These are phyloP conservation scores for Aspergillus pseudonomiae DNA, from an alignment of 2,329 filamentous ascomycete genomes.

Conservation along the genomic window DNA sequence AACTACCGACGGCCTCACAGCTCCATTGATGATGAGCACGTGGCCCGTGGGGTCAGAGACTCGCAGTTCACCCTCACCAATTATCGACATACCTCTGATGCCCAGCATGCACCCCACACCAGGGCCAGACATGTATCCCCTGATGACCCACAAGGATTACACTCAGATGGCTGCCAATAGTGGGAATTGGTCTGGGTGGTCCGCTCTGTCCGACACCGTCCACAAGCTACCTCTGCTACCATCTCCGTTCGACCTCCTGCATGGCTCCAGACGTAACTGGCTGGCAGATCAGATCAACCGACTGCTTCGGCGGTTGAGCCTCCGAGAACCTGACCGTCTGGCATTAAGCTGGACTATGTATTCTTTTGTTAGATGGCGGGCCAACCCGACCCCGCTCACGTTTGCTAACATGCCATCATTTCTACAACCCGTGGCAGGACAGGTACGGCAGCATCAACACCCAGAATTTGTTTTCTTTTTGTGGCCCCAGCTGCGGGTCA, in stretches of 20 bases:
- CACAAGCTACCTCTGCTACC: not conserved
- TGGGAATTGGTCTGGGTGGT: not conserved
- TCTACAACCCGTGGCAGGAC: not conserved
- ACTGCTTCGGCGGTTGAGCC: not conserved
- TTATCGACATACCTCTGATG: not conserved
- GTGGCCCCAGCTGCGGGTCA: constrained; percentile 7
- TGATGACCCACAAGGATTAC: not conserved
- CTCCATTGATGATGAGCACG: not conserved
- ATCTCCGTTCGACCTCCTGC: constrained; percentile 6
- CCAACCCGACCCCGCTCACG: not conserved
- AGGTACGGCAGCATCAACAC: not conserved
- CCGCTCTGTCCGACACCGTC: not conserved
- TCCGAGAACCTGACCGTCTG: constrained; percentile 12
- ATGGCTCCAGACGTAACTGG: constrained; percentile 12
- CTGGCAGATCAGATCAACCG: constrained; percentile 10
- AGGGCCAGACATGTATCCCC: not conserved
- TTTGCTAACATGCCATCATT: not conserved
- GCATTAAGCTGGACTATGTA: constrained; percentile 11
- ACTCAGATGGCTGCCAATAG: not conserved
- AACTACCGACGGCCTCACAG: not conserved
- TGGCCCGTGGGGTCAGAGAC: not conserved
- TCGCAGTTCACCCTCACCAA: not conserved
- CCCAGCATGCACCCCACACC: not conserved
- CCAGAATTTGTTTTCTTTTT: not conserved
- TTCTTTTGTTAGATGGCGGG: constrained; percentile 11